Evolutionary conservation across 768 basidiomycete genomes (phyloP), one percentile per base, ranked within the genome.

Genomic region (Boletus edulis): DNA sequence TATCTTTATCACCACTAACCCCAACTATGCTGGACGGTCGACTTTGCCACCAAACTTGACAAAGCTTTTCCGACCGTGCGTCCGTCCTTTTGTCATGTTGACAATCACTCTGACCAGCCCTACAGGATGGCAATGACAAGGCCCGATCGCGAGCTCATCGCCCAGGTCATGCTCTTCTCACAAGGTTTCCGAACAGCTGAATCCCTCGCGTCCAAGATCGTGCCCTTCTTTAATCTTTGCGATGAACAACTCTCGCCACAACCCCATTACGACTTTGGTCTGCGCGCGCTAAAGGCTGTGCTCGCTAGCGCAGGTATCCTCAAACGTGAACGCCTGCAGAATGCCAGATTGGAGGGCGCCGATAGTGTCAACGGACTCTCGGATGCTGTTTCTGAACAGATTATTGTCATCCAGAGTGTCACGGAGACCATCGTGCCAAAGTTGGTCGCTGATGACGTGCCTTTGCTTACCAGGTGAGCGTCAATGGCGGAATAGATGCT

Each of bases 121-220:
- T 47, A 31, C 59, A 96, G 94, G 56, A 98, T 98, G 91, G 94
- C 97, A 35, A 99, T 99, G 97, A 97, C 97, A 8, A 86, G 93
- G 48, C 97, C 97, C 24, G 97, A 98, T 71, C 87, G 94, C 56
- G 96, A 99, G 70, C 86, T 99, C 46, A 99, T 99, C 65, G 97
- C 97, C 4, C 97, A 99, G 74, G 97, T 99, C 69, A 94, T 98
- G 91, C 77, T 99, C 44, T 98, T 98, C 78, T 98, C 97, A 18
- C 97, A 98, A 76, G 97, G 97, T 58, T 99, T 98, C 84, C 86
- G 97, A 38, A 94, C 94, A 13, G 97, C 97, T 8, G 97, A 99
- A 72, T 89, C 85, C 0, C 82, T 99, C n/a, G 97, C 97, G 2
- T 93, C 93, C 52, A 98, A 98, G 73, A 91, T 98, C 55, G 97